Conservation (phyloP, 179 eudicot genomes). For the Patellifolia procumbens region DNA sequence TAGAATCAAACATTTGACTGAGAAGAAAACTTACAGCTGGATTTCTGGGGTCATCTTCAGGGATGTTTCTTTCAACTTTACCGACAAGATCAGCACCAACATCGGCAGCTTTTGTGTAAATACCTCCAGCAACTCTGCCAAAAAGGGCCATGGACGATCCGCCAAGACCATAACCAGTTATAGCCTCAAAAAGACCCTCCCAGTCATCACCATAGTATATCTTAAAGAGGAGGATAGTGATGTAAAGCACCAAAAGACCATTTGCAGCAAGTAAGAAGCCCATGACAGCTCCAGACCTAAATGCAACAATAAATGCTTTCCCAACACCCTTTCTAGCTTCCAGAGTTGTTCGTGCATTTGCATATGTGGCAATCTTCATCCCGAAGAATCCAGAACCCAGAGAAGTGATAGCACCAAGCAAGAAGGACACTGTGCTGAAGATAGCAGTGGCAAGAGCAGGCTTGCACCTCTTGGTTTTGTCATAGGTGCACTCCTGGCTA, state of each 20-base stretch:
- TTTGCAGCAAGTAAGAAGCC: conserved; percentile 97
- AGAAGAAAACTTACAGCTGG: conserved; percentile 65
- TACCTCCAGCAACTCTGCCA: conserved; percentile 97
- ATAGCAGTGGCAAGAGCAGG: conserved; percentile 90
- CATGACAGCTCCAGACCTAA: conserved; percentile 97
- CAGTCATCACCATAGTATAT: conserved; percentile 94
- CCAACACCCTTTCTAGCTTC: conserved; percentile 98
- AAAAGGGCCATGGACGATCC: conserved; percentile 97
- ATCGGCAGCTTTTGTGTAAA: conserved; percentile 97
- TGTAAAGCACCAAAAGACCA: conserved; percentile 84
- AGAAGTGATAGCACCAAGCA: conserved; percentile 89
- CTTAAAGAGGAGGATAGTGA: conserved; percentile 76
- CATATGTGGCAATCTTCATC: conserved; percentile 96
- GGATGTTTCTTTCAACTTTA: conserved; percentile 89
- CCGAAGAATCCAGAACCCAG: conserved; percentile 90
- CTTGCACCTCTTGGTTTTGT: conserved; percentile 67
- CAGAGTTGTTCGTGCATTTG: conserved; percentile 90
- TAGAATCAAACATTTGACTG: background rate
- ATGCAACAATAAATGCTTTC: conserved; percentile 83
- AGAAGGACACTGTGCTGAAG: conserved; percentile 78
- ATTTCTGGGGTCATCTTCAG: conserved; percentile 95
- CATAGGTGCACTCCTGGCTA: conserved; percentile 68
- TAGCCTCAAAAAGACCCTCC: conserved; percentile 93
- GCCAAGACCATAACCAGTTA: conserved; percentile 96
- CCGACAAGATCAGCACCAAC: conserved; percentile 98